phyloP scores from a whole-genome alignment of 257 asterid genomes.

The Nemophila menziesii region DNA sequence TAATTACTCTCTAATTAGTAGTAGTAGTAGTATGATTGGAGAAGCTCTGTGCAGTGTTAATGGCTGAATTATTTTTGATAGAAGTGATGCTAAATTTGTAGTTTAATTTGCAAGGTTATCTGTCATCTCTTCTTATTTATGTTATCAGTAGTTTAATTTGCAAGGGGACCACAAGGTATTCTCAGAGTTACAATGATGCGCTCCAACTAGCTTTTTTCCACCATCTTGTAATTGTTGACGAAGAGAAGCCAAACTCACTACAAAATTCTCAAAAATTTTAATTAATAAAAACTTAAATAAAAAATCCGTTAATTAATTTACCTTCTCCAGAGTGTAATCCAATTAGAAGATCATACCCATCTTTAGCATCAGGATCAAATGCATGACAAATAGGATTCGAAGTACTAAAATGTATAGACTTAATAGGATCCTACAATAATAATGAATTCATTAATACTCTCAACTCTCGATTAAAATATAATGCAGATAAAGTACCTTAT shows the following conservation, averaged over 20 bases:
- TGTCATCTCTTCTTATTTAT: too few relatives aligned
- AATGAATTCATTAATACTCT: constrained; percentile 7
- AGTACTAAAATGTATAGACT: constrained; percentile 85
- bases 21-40: too few relatives aligned
- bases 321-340: constrained; percentile 96
- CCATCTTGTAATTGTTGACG: constrained; percentile 92
- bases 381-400: constrained; percentile 97
- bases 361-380: constrained; percentile 88
- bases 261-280: constrained; percentile 8
- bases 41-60: too few relatives aligned
- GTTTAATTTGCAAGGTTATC: too few relatives aligned
- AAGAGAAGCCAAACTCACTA: constrained; percentile 85
- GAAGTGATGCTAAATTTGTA: too few relatives aligned
- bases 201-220: constrained; percentile 98
- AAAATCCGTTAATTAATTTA: constrained; percentile 11
- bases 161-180: too few relatives aligned
- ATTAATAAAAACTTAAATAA: neutral
- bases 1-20: too few relatives aligned
- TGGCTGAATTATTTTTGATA: too few relatives aligned
- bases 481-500: constrained; percentile 46
- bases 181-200: constrained; percentile 94
- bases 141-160: too few relatives aligned
- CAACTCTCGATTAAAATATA: neutral
- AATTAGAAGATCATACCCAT: constrained; percentile 94
- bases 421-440: constrained; percentile 79